Evolutionary conservation across 2,329 filamentous ascomycete species (phyloP), one percentile per base, ranked within the genome.

Genomic region (Fusarium bulbicola): DNA sequence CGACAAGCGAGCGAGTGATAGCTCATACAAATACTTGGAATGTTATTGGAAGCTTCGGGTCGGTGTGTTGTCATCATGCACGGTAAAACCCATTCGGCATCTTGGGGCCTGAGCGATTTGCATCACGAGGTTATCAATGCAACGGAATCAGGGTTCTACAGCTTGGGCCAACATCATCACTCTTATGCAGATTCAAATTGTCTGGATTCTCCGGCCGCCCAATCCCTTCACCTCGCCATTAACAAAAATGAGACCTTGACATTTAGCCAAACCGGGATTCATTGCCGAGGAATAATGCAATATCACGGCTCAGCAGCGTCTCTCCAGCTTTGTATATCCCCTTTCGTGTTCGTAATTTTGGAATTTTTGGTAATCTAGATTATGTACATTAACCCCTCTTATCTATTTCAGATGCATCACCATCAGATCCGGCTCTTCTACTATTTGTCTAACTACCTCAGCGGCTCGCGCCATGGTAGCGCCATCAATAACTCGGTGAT

Each of bases 401-500:
- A 18, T 37, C 85, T 86, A 97, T 82, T 91, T 87, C 80, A 98
- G 83, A 80, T 93, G 92, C 81, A 97, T 88, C 72, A 98, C 85
- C 94, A 98, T 97, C 63, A 88, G 88, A 80, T 95, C 95, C 9
- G 95, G 94, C 78, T 93, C 90, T 84, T 98, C 95, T 43, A 98
- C 88, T 75, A 93, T 90, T 58, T 86, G 86, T 76, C 91, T 90
- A 28, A 98, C 93, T 70, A 92, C 88, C 77, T 95, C 94, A 18
- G 94, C 95, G 81, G 95, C 95, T 74, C 95, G 89, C 26, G 96
- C 96, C 89, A 97, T 94, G 68, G 95, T 97, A 52, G 95, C 95
- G 5, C 96, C 96, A 82, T 99, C 96, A 52, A 98, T 91, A 60
- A 98, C 93, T 26, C 96, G 87, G 83, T 99, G 96, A 82, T 98